Conservation (phyloP, 108 stramenopile genomes). For the Conticribra weissflogii region DNA sequence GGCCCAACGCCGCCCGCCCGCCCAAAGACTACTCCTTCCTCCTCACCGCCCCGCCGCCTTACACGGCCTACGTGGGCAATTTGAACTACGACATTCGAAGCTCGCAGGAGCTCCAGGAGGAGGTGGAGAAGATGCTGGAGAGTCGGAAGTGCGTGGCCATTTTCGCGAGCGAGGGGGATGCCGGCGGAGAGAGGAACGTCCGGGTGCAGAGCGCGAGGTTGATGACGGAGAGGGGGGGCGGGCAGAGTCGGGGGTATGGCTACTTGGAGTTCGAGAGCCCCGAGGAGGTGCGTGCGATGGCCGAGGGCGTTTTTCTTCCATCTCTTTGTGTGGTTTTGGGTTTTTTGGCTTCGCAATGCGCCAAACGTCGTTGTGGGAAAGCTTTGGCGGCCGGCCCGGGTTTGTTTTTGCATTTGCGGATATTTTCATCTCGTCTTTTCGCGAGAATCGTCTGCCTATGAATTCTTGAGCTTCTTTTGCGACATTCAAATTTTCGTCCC, state of each 20-base stretch:
- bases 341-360: background rate
- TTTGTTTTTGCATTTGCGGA: too few species aligned
- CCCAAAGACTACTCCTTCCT: constrained; percentile 5
- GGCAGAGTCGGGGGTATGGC: constrained; percentile 38
- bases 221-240: constrained; percentile 24
- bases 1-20: background rate
- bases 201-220: constrained; percentile 20
- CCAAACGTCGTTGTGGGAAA: background rate
- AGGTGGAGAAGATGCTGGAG: constrained; percentile 27
- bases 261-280: constrained; percentile 48
- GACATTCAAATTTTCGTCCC: too few species aligned
- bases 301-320: too few species aligned
- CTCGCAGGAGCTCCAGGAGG: constrained; percentile 25
- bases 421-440: too few species aligned
- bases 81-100: constrained; percentile 19
- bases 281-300: constrained; percentile 45
- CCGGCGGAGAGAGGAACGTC: constrained; percentile 8
- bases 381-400: too few species aligned
- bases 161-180: too few species aligned
- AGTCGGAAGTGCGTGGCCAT: constrained; percentile 3
- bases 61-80: constrained; percentile 49
- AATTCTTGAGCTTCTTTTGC: too few species aligned
- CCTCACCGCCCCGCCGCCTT: constrained; percentile 22
- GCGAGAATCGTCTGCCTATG: too few species aligned
- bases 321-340: background rate